A percentile compares a stretch with the other conserved stretches of the same genome.
These are phyloP conservation scores for Pseudopyrenochaeta lycopersici DNA, from an alignment of 2,329 filamentous ascomycete genomes.

Conservation along the genomic window DNA sequence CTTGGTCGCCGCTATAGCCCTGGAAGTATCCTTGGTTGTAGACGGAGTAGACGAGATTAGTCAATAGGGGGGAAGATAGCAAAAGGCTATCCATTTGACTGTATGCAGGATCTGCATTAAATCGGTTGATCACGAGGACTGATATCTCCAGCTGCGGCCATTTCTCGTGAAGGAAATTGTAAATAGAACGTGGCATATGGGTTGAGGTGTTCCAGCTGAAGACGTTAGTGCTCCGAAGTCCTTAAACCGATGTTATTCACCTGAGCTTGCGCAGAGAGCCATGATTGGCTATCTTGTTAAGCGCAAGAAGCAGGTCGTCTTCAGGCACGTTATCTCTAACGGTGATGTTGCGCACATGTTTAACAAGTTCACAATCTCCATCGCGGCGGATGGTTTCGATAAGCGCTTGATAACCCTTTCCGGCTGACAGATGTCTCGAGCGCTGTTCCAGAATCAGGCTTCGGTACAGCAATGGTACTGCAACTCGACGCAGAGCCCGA, in stretches of 20 bases:
- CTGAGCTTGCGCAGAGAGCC: neutral
- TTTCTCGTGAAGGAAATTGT: constrained; percentile 2
- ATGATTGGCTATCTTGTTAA: constrained; percentile 1
- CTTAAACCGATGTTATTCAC: neutral
- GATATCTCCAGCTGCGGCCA: constrained; percentile 9
- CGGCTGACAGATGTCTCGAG: neutral
- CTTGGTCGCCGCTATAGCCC: neutral
- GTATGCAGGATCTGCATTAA: neutral
- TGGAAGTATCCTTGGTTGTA: constrained; percentile 1
- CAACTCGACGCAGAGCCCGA: neutral
- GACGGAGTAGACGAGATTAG: constrained; percentile 1
- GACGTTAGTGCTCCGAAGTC: neutral
- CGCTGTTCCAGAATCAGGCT: neutral
- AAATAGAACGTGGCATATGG: neutral
- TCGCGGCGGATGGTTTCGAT: neutral
- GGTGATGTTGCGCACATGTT: constrained; percentile 5
- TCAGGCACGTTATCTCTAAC: constrained; percentile 1
- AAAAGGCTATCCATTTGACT: constrained; percentile 3
- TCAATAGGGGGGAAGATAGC: constrained; percentile 9
- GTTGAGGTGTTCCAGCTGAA: constrained; percentile 3
- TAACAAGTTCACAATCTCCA: neutral
- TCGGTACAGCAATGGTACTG: constrained; percentile 7
- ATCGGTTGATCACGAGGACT: constrained; percentile 1
- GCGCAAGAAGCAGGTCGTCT: constrained; percentile 2
- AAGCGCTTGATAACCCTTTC: neutral